Conservation (phyloP, 2,329 filamentous ascomycete genomes). For the Rosellinia necatrix region DNA sequence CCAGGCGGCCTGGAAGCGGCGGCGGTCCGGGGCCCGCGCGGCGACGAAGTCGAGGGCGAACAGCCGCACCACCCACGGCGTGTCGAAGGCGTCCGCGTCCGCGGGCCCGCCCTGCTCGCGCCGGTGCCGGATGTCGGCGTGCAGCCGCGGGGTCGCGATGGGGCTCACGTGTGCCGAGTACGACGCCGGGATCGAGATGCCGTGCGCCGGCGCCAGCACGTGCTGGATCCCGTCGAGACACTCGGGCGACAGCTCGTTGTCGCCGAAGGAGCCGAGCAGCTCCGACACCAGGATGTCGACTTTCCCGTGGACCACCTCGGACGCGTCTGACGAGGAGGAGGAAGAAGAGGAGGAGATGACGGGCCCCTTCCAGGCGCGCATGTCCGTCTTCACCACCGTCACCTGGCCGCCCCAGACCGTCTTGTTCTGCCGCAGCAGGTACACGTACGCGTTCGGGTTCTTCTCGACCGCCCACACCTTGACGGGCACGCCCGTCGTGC, state of each 20-base stretch:
- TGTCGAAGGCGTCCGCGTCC: constrained; percentile 79
- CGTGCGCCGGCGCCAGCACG: constrained; percentile 75
- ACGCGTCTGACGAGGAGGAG: not conserved
- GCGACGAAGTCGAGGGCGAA: constrained; percentile 88
- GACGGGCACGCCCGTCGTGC: constrained; percentile 74
- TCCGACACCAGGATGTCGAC: constrained; percentile 96
- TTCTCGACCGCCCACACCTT: constrained; percentile 95
- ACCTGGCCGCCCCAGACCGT: constrained; percentile 80
- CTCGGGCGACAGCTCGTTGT: constrained; percentile 96
- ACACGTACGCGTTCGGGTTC: constrained; percentile 96
- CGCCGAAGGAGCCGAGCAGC: constrained; percentile 90
- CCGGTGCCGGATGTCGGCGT: constrained; percentile 76
- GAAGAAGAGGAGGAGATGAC: constrained; percentile 43
- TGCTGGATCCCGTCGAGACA: constrained; percentile 95
- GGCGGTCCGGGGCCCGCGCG: constrained; percentile 60
- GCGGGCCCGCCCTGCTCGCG: constrained; percentile 51
- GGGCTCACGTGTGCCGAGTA: constrained; percentile 96
- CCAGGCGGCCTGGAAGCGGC: constrained; percentile 77
- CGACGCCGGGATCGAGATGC: constrained; percentile 90
- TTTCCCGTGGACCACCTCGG: constrained; percentile 59
- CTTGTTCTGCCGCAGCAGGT: constrained; percentile 84
- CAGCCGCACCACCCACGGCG: constrained; percentile 92
- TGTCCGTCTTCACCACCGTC: constrained; percentile 91
- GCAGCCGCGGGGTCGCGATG: constrained; percentile 82
- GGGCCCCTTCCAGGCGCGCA: constrained; percentile 94